Percentiles rank a stretch among this genome's conserved stretches.
Evolutionary conservation across 2,329 filamentous ascomycete species (phyloP).

Genomic region (Pseudocercospora pini-densiflorae): DNA sequence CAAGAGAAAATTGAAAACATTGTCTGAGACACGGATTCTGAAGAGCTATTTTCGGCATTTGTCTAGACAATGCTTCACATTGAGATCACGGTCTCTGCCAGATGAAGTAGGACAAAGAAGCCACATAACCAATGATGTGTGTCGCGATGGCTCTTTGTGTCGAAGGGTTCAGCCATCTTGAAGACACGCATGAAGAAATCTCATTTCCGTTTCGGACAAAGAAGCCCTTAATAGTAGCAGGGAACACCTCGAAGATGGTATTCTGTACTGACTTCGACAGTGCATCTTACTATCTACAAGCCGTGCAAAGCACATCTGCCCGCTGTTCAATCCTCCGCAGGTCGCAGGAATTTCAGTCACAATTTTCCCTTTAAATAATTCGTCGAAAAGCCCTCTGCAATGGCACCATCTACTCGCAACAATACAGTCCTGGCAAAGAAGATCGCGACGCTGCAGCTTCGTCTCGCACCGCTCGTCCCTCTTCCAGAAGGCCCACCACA

Average conservation of each 20-base stretch:
- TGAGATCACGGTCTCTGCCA: background rate
- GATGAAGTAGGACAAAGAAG: background rate
- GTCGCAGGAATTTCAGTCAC: slow-evolving; percentile 20
- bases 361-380: background rate
- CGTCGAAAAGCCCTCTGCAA: slow-evolving; percentile 14
- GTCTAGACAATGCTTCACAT: background rate
- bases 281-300: background rate
- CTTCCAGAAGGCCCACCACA: slow-evolving; percentile 64
- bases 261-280: background rate
- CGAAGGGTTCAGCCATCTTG: background rate
- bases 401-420: slow-evolving; percentile 39
- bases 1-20: no score
- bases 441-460: slow-evolving; percentile 67
- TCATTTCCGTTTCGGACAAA: slow-evolving; percentile 21
- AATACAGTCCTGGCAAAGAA: slow-evolving; percentile 59
- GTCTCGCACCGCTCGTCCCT: slow-evolving; percentile 67
- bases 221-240: slow-evolving; percentile 8
- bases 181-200: slow-evolving; percentile 19
- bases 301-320: background rate
- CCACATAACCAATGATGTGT: background rate
- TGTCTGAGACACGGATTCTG: background rate
- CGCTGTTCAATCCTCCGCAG: slow-evolving; percentile 23
- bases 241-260: background rate
- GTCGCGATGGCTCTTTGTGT: background rate
- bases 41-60: background rate